phyloP scores from a whole-genome alignment of 2,329 filamentous ascomycete species.

The Penicillium sp. region DNA sequence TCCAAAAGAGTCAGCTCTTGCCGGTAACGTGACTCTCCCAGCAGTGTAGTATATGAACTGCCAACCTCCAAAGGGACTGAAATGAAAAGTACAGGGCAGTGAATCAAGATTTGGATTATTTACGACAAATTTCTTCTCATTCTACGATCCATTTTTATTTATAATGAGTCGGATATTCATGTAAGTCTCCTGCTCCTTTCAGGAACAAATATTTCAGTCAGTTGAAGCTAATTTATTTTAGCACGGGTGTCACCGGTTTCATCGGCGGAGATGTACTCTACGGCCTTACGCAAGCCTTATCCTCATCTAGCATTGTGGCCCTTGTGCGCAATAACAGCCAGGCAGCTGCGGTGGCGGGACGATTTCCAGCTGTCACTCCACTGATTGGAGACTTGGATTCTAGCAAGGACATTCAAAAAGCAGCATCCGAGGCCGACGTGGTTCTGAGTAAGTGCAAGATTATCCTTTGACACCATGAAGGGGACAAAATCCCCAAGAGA shows the following conservation, averaged over 20 bases:
- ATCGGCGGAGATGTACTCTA: slow-evolving; percentile 2
- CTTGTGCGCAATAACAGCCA: slow-evolving; percentile 6
- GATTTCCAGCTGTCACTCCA: background rate
- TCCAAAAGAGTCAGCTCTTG: no score
- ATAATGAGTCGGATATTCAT: slow-evolving; percentile 10
- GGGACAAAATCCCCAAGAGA: background rate
- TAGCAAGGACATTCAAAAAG: background rate
- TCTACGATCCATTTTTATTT: no score
- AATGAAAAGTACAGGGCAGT: no score
- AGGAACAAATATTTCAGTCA: background rate
- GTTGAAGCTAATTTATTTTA: background rate
- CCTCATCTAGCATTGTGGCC: background rate
- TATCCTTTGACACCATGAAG: no score
- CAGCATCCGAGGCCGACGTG: slow-evolving; percentile 2
- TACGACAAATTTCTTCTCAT: no score
- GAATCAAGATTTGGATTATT: no score
- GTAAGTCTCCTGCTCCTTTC: background rate
- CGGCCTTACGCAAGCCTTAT: background rate
- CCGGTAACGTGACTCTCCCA: no score
- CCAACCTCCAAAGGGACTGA: no score
- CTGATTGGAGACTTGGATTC: slow-evolving; percentile 9
- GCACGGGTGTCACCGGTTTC: slow-evolving; percentile 8
- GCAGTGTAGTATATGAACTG: no score
- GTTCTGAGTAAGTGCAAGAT: slow-evolving; percentile 5
- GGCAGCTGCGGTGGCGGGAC: background rate